These are phyloP conservation scores for Orbilia blumenaviensis DNA, from an alignment of 2,329 filamentous ascomycete species.

Conservation along the genomic window DNA sequence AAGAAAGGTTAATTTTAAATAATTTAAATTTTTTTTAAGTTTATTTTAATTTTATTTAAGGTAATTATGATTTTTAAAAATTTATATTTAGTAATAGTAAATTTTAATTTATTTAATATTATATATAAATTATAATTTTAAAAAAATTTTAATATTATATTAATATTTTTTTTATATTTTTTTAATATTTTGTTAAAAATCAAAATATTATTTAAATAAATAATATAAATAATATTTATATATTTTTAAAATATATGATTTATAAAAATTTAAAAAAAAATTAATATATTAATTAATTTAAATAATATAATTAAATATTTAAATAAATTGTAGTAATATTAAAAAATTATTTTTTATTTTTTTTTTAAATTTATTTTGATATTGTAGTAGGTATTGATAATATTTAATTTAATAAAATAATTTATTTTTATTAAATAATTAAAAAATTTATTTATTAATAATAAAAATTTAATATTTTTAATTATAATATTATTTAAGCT, in stretches of 20 bases:
- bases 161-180: neutral
- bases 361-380: no score
- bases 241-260: no score
- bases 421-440: neutral
- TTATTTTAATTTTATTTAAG: no score
- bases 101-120: no score
- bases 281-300: neutral
- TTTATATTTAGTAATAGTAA: no score
- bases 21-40: no score
- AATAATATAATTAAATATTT: neutral
- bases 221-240: no score
- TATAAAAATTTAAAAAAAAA: neutral
- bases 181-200: no score
- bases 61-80: no score
- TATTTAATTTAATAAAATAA: neutral
- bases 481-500: no score
- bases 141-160: neutral
- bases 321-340: neutral
- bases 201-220: no score
- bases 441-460: neutral
- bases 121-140: no score
- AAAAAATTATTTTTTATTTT: neutral
- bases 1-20: slow-evolving; percentile 8
- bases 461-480: slow-evolving; percentile 1
- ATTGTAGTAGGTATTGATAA: neutral